Evolutionary conservation across 2,329 filamentous ascomycete genomes (phyloP), one percentile per base, ranked within the genome.

Genomic region (Epichloe sibirici): DNA sequence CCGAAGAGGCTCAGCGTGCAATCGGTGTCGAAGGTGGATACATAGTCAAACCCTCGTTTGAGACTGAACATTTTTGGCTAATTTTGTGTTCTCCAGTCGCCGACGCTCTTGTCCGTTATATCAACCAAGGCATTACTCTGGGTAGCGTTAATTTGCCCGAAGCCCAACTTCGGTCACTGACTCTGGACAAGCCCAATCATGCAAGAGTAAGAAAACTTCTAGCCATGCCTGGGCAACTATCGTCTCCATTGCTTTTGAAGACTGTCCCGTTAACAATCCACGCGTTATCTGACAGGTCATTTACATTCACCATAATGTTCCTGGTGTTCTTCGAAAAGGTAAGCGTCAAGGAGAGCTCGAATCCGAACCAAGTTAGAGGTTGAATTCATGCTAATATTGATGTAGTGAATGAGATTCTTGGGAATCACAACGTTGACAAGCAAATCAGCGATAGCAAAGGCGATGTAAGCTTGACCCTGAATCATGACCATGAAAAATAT

Each of bases 91-190:
- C 7, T 37, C 1, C 23, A 82, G 93, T 98, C 54, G 83, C 81
- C 57, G 85, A 93, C 47, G 87, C 90, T 42, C 75, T 98, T 50
- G 86, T 95, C 53, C 83, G 88, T 63, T 98, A 97, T 69, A 93
- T 97, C 66, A 98, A 97, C 72, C 89, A 93, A 69, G 93, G 93
- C 55, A 82, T 85, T 53, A 98, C 93, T 3, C 71, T 94, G 28
- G 90, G 90, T 59, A 89, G 90, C 56, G 93, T 97, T 66, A 98
- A 98, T 72, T 77, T 98, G 74, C 93, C 93, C n/a, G 93, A 97
- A 70, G 87, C 95, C 61, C 84, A 83, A 61, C 78, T 98, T 62
- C 86, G 93, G 60, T 90, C 85, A n/a, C 73, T 96, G 62, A 95
- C 90, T 2, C 79, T 89, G 58, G 90, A 95, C 54, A 90, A 97